Conservation (phyloP, 208 protist species). For the Trypanosomatidae sp. region DNA sequence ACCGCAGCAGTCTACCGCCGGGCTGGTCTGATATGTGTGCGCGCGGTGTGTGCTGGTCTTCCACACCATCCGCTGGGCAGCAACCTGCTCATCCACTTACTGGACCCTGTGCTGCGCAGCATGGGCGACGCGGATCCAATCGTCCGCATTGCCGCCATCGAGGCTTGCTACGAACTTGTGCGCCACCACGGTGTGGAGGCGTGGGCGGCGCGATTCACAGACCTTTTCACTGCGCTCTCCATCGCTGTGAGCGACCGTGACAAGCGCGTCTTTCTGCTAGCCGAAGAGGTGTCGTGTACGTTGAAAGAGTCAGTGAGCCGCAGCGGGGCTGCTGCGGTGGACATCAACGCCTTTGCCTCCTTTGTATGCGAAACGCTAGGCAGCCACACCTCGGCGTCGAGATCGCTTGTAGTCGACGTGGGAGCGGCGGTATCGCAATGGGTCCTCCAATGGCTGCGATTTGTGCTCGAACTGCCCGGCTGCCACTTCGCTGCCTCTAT, state of each 20-base stretch:
- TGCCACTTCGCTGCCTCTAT: slow-evolving; percentile 45
- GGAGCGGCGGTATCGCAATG: slow-evolving; percentile 38
- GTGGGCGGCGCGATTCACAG: slow-evolving; percentile 38
- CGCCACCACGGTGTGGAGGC: slow-evolving; percentile 39
- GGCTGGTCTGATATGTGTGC: slow-evolving; percentile 48
- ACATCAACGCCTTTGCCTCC: slow-evolving; percentile 22
- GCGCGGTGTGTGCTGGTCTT: slow-evolving; percentile 44
- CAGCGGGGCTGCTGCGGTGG: slow-evolving; percentile 32
- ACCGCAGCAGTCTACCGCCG: slow-evolving; percentile 53
- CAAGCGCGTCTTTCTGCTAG: slow-evolving; percentile 46
- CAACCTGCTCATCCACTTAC: slow-evolving; percentile 28
- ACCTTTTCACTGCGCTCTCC: slow-evolving; percentile 58
- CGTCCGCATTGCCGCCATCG: slow-evolving; percentile 70
- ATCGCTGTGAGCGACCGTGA: slow-evolving; percentile 61
- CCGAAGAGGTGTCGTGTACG: slow-evolving; percentile 58
- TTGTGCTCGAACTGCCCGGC: slow-evolving; percentile 54
- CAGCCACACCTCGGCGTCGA: slow-evolving; percentile 25
- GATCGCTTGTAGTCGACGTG: slow-evolving; percentile 11
- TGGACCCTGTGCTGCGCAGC: slow-evolving; percentile 38
- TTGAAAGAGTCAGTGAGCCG: slow-evolving; percentile 53
- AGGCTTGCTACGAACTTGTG: slow-evolving; percentile 60
- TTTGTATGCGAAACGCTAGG: slow-evolving; percentile 47
- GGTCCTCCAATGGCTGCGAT: slow-evolving; percentile 58
- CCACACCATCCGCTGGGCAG: slow-evolving; percentile 23
- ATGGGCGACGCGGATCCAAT: slow-evolving; percentile 55